A percentile compares a stretch with the other conserved stretches of the same genome.
These are phyloP conservation scores for Mortierella sp. DNA, from an alignment of 371 early-diverging fungal species.

Conservation along the genomic window DNA sequence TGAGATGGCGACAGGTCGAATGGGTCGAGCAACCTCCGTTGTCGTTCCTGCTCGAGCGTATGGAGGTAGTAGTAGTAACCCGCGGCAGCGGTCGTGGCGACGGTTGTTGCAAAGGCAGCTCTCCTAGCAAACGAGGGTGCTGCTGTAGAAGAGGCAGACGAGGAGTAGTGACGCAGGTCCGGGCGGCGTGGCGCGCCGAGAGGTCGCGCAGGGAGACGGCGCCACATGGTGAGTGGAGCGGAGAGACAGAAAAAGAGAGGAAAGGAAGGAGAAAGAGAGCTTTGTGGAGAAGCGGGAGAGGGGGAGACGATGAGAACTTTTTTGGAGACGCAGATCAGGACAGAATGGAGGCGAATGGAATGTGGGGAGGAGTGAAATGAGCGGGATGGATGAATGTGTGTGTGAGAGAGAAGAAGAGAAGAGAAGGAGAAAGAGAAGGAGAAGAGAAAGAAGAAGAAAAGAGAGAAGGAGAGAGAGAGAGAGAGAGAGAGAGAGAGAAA, in stretches of 20 bases:
- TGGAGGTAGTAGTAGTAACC: slow-evolving; percentile 38
- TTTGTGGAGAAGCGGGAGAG: slow-evolving; percentile 1
- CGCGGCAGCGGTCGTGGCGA: slow-evolving; percentile 36
- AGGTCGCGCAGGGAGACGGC: slow-evolving; percentile 34
- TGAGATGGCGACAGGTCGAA: slow-evolving; percentile 30
- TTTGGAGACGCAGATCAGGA: background rate
- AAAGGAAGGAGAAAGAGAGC: background rate
- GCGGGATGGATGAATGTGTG: background rate
- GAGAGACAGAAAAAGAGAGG: slow-evolving; percentile 3
- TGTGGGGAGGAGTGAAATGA: too few relatives aligned
- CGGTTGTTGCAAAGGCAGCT: slow-evolving; percentile 43
- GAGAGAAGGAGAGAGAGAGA: background rate
- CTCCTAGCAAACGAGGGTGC: slow-evolving; percentile 18
- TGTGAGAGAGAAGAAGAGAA: background rate
- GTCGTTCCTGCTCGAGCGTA: slow-evolving; percentile 14
- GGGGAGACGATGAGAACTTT: background rate
- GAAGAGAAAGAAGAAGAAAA: background rate
- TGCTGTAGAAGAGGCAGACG: too few relatives aligned
- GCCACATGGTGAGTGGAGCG: slow-evolving; percentile 32
- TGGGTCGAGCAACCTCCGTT: slow-evolving; percentile 17
- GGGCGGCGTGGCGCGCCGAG: slow-evolving; percentile 23
- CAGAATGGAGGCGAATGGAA: too few relatives aligned
- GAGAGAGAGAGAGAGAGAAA: background rate
- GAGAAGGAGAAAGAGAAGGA: background rate
- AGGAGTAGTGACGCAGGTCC: too few relatives aligned